phyloP scores from a whole-genome alignment of 768 basidiomycete species.

The Tricholoma terreum region DNA sequence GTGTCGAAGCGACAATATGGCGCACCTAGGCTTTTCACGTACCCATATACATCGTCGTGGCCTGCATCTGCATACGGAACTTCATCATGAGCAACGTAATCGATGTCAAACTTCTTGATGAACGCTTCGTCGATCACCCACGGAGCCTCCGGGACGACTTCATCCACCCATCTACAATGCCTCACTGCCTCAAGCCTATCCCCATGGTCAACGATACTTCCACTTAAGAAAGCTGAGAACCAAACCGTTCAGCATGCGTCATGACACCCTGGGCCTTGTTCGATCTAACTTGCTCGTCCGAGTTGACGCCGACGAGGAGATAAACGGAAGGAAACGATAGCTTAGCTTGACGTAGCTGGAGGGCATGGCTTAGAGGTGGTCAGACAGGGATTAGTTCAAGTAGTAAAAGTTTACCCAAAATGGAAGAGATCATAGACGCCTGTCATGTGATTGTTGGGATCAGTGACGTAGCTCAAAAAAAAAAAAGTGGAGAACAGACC shows the following conservation, averaged over 20 bases:
- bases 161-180: constrained; percentile 97
- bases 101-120: constrained; percentile 81
- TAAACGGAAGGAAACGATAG: constrained; percentile 87
- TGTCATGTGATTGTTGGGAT: constrained; percentile 31
- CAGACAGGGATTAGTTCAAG: too few relatives aligned
- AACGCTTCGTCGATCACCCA: constrained; percentile 87
- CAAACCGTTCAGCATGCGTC: constrained; percentile 66
- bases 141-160: constrained; percentile 86
- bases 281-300: constrained; percentile 74
- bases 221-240: not conserved
- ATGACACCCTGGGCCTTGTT: constrained; percentile 87
- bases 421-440: constrained; percentile 98
- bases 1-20: not conserved
- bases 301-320: constrained; percentile 90
- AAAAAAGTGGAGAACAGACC: constrained; percentile 44
- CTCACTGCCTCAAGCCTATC: constrained; percentile 79
- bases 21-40: constrained; percentile 77
- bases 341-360: constrained; percentile 96
- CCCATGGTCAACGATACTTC: constrained; percentile 2
- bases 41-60: constrained; percentile 81
- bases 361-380: constrained; percentile 69
- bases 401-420: constrained; percentile 92
- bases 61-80: constrained; percentile 80
- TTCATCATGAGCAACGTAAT: constrained; percentile 98
- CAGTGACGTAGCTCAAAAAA: constrained; percentile 27